Conservation (phyloP, 1,139 yeast species). For the Blastobotrys elegans region DNA sequence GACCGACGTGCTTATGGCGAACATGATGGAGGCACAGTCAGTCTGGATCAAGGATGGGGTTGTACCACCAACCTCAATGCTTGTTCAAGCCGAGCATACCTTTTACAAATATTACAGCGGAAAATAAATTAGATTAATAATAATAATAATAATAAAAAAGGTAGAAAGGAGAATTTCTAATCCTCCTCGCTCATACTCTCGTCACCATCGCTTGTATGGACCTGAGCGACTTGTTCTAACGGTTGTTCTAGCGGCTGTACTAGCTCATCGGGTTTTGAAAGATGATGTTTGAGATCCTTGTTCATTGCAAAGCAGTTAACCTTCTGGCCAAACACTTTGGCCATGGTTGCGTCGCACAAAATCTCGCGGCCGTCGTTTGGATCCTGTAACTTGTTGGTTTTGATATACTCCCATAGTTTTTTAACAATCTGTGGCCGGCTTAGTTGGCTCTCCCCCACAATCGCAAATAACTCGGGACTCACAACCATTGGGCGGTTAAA, state of each 20-base stretch:
- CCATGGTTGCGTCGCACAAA: constrained; percentile 60
- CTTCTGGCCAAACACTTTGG: constrained; percentile 47
- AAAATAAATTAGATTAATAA: not conserved
- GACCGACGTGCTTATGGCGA: constrained; percentile 92
- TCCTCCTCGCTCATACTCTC: not conserved
- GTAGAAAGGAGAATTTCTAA: not conserved
- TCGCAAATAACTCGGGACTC: constrained; percentile 46
- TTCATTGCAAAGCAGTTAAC: constrained; percentile 68
- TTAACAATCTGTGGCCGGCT: constrained; percentile 73
- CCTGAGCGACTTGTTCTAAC: no score
- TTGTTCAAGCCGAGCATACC: constrained; percentile 39
- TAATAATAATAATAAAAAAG: not conserved
- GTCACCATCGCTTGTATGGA: not conserved
- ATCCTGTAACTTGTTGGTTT: constrained; percentile 58
- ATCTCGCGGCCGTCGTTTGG: constrained; percentile 65
- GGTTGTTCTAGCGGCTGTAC: not conserved
- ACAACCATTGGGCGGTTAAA: constrained; percentile 36
- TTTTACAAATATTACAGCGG: constrained; percentile 18
- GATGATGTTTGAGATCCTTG: constrained; percentile 52
- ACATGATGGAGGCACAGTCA: constrained; percentile 83
- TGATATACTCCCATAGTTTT: constrained; percentile 68
- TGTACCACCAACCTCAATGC: constrained; percentile 43
- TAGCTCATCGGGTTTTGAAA: constrained; percentile 31
- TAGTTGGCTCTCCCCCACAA: constrained; percentile 44
- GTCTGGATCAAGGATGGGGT: constrained; percentile 85